Base-by-base conservation (phyloP, 495 filamentous ascomycete genomes). In the Extremus antarcticus region DNA sequence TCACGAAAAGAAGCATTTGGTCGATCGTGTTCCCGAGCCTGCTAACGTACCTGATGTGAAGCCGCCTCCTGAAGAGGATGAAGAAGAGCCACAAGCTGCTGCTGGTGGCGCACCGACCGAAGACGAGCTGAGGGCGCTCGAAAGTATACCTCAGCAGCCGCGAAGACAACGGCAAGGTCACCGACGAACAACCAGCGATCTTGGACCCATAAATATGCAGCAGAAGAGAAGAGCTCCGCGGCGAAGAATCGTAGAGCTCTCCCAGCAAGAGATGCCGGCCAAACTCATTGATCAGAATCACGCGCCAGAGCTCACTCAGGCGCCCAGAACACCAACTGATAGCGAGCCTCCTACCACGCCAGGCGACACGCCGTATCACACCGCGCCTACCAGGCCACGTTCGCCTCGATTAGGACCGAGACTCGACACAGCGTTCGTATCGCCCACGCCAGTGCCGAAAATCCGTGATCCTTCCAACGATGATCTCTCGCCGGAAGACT, bases 201-300 rank as follows among this genome's bases (percentile, higher is more conserved):
- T 59, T 20, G 63, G 52, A 2, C 55, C 59, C 2, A 39, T 48
- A 21, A 35, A 11, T 2, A 43, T 48, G 23, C 63, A 66, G 24
- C 62, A 61, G 43, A 51, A 63, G 45, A 65, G 65, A 38, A 83
- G 76, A 66, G 70, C 57, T 25, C 67, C 75, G 20, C 87, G 87
- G 59, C 80, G 88, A 55, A 78, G 88, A 54, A 90, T 95, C 53
- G 85, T 94, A 29, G 87, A 94, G 66, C 75, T 88, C n/a, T 83
- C 87, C n/a, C 54, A 54, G 49, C 43, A 41, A 19, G 55, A 62
- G 39, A 22, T 25, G 7, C 39, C 50, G 13, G 16, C 54, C 1
- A 8, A 40, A 10, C 17, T 19, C 3, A 20, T 19, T 3, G 29
- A 40, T 8, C 58, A 47, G 8, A 10, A 53, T 20, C 54, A 48